These are phyloP conservation scores for Favolaschia claudopus DNA, from an alignment of 768 basidiomycete species.

Conservation along the genomic window DNA sequence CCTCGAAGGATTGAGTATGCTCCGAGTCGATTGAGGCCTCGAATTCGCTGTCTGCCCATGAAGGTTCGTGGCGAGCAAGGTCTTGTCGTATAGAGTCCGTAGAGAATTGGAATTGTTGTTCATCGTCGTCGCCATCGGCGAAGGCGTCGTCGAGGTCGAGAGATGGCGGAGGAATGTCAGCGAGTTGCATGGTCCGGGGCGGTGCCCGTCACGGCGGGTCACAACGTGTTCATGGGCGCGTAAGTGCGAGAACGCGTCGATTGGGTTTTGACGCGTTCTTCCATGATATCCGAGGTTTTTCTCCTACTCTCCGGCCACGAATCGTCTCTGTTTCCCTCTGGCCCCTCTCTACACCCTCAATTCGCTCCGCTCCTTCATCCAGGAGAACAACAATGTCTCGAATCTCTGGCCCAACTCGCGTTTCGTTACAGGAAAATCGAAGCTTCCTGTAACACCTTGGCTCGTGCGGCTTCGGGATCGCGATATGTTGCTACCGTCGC, in stretches of 20 bases:
- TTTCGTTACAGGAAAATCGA: conserved; percentile 79
- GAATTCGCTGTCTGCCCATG: conserved; percentile 42
- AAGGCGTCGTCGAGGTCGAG: conserved; percentile 74
- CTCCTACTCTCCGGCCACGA: conserved; percentile 88
- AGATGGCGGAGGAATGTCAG: conserved; percentile 30
- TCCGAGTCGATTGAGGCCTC: conserved; percentile 44
- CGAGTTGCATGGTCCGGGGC: conserved; percentile 30
- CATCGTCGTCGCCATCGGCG: conserved; percentile 61
- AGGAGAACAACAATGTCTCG: conserved; percentile 86
- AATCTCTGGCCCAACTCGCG: conserved; percentile 78
- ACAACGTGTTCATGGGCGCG: conserved; percentile 5
- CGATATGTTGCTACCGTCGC: conserved; percentile 84
- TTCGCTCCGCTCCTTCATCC: conserved; percentile 83
- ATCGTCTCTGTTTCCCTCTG: conserved; percentile 80
- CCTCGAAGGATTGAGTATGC: conserved; percentile 32
- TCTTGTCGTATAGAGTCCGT: conserved; percentile 69
- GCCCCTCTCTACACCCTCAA: conserved; percentile 65
- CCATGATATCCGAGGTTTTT: conserved; percentile 90
- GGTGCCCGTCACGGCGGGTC: not conserved
- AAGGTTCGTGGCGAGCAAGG: conserved; percentile 49
- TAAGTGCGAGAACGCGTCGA: not conserved
- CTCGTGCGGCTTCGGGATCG: conserved; percentile 67
- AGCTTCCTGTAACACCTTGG: conserved; percentile 55
- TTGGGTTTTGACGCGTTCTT: too few species aligned
- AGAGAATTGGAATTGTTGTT: conserved; percentile 59